Evolutionary conservation across 2,329 filamentous ascomycete species (phyloP).

Genomic region (Eurotiales sp.): DNA sequence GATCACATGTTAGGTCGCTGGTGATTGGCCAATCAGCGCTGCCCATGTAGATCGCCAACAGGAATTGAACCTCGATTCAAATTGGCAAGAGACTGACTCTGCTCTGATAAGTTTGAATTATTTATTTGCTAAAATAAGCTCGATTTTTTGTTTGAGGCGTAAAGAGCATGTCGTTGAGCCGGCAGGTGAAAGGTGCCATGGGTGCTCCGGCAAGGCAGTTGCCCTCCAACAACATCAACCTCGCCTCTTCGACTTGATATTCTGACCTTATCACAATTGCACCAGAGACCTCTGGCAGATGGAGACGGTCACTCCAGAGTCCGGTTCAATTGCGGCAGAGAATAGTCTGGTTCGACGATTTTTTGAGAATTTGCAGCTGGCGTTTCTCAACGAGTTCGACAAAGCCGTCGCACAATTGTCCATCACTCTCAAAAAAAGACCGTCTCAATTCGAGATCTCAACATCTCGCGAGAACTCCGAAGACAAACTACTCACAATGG

Average conservation of each 20-base stretch:
- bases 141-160: not conserved
- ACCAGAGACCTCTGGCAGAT: not conserved
- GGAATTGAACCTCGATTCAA: no score
- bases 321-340: not conserved
- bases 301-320: not conserved
- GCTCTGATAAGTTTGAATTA: no score
- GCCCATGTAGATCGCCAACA: no score
- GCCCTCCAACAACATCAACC: not conserved
- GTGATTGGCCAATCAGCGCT: constrained; percentile 7
- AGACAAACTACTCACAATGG: constrained; percentile 13
- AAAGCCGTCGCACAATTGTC: constrained; percentile 18
- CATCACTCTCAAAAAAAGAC: constrained; percentile 25
- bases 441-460: constrained; percentile 26
- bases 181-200: not conserved
- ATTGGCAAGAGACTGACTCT: no score
- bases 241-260: not conserved
- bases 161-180: not conserved
- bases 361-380: constrained; percentile 9
- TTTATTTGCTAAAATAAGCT: no score
- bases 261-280: not conserved
- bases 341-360: not conserved
- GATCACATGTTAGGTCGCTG: not conserved
- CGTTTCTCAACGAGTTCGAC: constrained; percentile 12
- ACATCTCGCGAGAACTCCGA: constrained; percentile 27
- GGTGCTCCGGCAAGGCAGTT: not conserved